Evolutionary conservation across 805 yeast species (phyloP), one percentile per base, ranked within the genome.

Genomic region (Hanseniaspora meyeri): DNA sequence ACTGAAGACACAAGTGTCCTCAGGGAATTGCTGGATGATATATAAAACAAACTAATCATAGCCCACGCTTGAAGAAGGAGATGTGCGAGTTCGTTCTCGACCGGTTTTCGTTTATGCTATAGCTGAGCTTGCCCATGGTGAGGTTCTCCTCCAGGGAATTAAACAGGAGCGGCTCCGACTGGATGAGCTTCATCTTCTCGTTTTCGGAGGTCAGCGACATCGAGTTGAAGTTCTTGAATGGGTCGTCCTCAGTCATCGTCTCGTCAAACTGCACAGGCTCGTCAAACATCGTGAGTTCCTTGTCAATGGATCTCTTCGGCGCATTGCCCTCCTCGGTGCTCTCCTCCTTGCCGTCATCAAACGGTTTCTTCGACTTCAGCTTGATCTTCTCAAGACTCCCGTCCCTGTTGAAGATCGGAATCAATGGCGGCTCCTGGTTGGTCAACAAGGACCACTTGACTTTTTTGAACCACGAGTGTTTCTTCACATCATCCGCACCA

Each of bases 361-460:
- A 12, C 19, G 50, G 36, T n/a, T 39, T 19, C 42, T 57, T 51
- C 3, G 46, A 43, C 9, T 57, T 42, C 4, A 46, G 8, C 31
- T 57, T 51, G 4, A 68, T 56, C 59, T 70, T 71, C 42, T 75
- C 69, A 56, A 80, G 77, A 55, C 81, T 84, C 24, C 75, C 80
- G 60, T 72, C 67, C 49, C 75, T 74, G 11, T 79, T 74, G 46
- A 88, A 75, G 0, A 85, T 85, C 0, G 99, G 99, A 17, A 93
- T 83, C 82, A 93, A 83, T 16, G 99, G 99, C 0, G 99, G 97
- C 58, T 85, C 84, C 66, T 85, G 93, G 68, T 93, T 87, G 63
- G 98, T 78, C 57, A 93, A 72, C 58, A 93, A 74, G 0, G 98
- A 97, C 99, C 99, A 93, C 67, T 89, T 95, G 1, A 87, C 82